These are phyloP conservation scores for Botryotinia narcissicola DNA, from an alignment of 2,329 filamentous ascomycete species.

Conservation along the genomic window DNA sequence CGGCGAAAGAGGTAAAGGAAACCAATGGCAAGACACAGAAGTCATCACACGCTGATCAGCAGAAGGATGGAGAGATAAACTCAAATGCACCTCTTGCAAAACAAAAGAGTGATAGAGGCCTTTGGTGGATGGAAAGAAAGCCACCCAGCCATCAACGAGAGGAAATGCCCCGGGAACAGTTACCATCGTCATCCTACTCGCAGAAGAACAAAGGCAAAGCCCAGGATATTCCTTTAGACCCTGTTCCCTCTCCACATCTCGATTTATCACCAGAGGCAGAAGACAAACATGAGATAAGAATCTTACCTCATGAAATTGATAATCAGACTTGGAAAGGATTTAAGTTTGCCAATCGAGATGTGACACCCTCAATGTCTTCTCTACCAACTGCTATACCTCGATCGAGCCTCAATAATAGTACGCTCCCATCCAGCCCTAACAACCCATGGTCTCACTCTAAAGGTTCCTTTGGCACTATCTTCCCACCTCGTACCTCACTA, in stretches of 20 bases:
- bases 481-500: not conserved
- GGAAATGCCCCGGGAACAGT: not conserved
- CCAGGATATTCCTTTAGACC: not conserved
- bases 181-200: conserved; percentile 7
- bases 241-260: not conserved
- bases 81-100: not conserved
- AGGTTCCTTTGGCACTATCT: conserved; percentile 7
- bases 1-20: not conserved
- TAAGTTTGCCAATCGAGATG: conserved; percentile 9
- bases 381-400: conserved; percentile 18
- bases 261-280: conserved; percentile 5
- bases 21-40: not conserved
- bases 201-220: conserved; percentile 4
- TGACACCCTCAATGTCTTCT: conserved; percentile 19
- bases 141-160: conserved; percentile 8
- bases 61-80: not conserved
- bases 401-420: conserved; percentile 19
- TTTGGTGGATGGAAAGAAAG: conserved; percentile 20
- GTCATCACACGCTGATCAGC: not conserved
- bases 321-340: conserved; percentile 7
- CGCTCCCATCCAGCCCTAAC: conserved; percentile 3
- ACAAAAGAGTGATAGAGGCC: conserved; percentile 18
- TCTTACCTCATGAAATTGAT: conserved; percentile 8
- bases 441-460: conserved; percentile 15
- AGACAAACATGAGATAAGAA: not conserved